Conservation (phyloP, 2,329 filamentous ascomycete species). For the Arthrobotrys megalospora region DNA sequence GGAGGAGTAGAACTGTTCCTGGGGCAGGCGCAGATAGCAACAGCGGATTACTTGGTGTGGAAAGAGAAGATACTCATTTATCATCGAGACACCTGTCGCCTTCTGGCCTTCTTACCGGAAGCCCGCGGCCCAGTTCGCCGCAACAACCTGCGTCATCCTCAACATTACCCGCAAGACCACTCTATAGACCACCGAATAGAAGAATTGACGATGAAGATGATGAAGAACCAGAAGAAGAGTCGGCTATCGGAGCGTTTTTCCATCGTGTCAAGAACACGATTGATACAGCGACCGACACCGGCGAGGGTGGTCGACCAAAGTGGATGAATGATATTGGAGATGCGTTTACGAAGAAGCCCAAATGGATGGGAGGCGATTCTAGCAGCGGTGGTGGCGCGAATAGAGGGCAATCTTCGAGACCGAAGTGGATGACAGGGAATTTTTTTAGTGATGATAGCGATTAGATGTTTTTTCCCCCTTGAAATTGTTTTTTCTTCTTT, state of each 20-base stretch:
- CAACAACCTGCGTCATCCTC: constrained; percentile 29
- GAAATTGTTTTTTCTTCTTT: constrained; percentile 19
- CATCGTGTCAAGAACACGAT: constrained; percentile 93
- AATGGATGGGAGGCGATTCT: constrained; percentile 80
- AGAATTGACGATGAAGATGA: constrained; percentile 69
- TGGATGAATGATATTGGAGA: constrained; percentile 83
- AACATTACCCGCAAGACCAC: constrained; percentile 22
- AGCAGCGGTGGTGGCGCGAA: constrained; percentile 63
- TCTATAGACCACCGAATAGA: constrained; percentile 53
- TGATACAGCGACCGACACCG: constrained; percentile 77
- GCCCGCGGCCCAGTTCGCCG: constrained; percentile 31
- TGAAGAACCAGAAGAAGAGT: constrained; percentile 79
- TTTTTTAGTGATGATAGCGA: constrained; percentile 59
- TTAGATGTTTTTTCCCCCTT: constrained; percentile 29
- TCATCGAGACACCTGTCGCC: constrained; percentile 48
- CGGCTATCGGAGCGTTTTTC: constrained; percentile 85
- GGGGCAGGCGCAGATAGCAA: constrained; percentile 61
- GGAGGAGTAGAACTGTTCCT: constrained; percentile 64
- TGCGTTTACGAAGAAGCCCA: constrained; percentile 78
- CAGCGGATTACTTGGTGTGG: constrained; percentile 37
- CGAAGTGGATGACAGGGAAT: constrained; percentile 61
- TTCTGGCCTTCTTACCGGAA: constrained; percentile 27
- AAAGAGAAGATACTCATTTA: constrained; percentile 43
- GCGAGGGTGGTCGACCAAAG: constrained; percentile 73
- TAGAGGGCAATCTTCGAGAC: constrained; percentile 32